These are phyloP conservation scores for Cavenderia fasciculata DNA, from an alignment of 78 protist species.

Conservation along the genomic window DNA sequence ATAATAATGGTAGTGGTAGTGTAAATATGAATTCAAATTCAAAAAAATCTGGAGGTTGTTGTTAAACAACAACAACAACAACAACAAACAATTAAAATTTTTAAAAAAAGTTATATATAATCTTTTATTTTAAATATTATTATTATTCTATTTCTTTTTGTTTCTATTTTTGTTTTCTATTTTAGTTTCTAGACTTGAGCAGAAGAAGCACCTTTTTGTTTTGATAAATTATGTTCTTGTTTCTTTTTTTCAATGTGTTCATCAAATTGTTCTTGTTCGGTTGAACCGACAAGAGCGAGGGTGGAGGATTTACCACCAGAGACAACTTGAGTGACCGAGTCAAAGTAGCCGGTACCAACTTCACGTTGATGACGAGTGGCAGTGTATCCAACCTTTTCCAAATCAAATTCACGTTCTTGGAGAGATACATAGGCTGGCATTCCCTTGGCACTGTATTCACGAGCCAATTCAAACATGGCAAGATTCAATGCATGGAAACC, in stretches of 20 bases:
- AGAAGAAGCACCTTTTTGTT: background rate
- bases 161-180: background rate
- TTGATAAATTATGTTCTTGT: background rate
- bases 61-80: constrained; percentile 3
- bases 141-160: background rate
- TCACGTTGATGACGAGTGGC: constrained; percentile 75
- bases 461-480: constrained; percentile 59
- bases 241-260: constrained; percentile 30
- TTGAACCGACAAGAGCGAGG: constrained; percentile 64
- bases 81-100: no score
- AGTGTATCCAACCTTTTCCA: constrained; percentile 45
- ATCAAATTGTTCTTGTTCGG: constrained; percentile 79
- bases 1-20: background rate
- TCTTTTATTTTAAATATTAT: background rate
- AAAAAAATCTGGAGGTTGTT: background rate
- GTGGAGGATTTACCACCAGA: constrained; percentile 80
- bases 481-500: constrained; percentile 93
- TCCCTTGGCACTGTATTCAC: constrained; percentile 13
- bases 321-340: constrained; percentile 44
- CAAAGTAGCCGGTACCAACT: constrained; percentile 79
- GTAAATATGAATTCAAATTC: constrained; percentile 1
- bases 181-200: constrained; percentile 7
- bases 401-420: constrained; percentile 59
- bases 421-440: constrained; percentile 66
- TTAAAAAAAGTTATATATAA: background rate